phyloP scores from a whole-genome alignment of 352 stramenopile species.

The Peronosclerospora sorghi region DNA sequence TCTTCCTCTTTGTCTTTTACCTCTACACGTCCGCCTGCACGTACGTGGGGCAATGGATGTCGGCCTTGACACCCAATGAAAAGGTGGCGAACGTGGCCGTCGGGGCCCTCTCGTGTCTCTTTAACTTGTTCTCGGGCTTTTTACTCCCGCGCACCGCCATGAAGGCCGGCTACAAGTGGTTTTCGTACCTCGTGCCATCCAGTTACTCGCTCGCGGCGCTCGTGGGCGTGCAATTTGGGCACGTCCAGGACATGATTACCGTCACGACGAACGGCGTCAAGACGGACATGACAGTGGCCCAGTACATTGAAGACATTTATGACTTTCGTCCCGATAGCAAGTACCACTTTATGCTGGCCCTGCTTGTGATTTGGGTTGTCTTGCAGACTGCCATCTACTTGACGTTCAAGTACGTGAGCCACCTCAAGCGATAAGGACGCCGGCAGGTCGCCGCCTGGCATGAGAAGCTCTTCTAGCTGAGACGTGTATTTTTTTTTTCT shows the following conservation, averaged over 20 bases:
- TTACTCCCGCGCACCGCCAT: slow-evolving; percentile 40
- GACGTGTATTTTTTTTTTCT: too few species aligned
- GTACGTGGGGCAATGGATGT: slow-evolving; percentile 68
- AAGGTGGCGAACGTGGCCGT: slow-evolving; percentile 74
- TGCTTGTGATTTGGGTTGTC: slow-evolving; percentile 46
- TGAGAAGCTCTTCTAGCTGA: too few species aligned
- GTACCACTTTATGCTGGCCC: slow-evolving; percentile 32
- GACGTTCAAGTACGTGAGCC: slow-evolving; percentile 3
- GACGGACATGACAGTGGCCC: slow-evolving; percentile 15
- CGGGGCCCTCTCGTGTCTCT: slow-evolving; percentile 48
- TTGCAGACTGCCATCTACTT: slow-evolving; percentile 18
- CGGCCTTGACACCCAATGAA: slow-evolving; percentile 50
- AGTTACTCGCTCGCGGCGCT: slow-evolving; percentile 39
- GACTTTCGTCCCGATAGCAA: slow-evolving; percentile 38
- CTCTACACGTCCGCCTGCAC: slow-evolving; percentile 54
- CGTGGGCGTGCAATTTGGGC: slow-evolving; percentile 26
- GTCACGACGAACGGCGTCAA: slow-evolving; percentile 5
- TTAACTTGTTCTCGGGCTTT: slow-evolving; percentile 59
- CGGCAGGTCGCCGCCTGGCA: too few species aligned
- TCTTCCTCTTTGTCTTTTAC: slow-evolving; percentile 38
- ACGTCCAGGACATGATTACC: slow-evolving; percentile 20
- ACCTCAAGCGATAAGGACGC: slow-evolving; percentile 1
- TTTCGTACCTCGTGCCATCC: slow-evolving; percentile 49
- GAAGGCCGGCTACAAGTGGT: slow-evolving; percentile 57
- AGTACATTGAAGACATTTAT: slow-evolving; percentile 34